Evolutionary conservation across 2,329 filamentous ascomycete species (phyloP).

Genomic region (Colletotrichum theobromicola): DNA sequence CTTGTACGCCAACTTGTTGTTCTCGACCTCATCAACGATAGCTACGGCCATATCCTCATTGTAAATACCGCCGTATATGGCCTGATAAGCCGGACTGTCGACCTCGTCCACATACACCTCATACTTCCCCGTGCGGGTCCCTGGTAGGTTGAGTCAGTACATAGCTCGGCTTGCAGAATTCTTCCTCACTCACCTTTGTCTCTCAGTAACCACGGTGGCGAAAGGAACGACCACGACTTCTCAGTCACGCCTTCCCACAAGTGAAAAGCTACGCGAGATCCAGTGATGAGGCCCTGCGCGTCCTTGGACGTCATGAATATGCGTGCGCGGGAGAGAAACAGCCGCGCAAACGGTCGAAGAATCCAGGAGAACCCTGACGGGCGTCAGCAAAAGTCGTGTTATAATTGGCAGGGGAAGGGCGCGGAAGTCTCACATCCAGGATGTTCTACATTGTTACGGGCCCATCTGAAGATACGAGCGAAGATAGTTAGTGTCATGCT

Average conservation of each 20-base stretch:
- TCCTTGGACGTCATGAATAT: neutral
- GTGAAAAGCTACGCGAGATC: neutral
- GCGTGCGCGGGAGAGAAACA: neutral
- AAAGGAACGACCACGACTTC: neutral
- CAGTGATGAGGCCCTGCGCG: neutral
- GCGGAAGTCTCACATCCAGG: neutral
- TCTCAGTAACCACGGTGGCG: neutral
- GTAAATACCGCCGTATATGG: neutral
- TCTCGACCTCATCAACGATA: neutral
- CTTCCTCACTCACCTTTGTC: neutral
- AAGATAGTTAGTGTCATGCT: neutral
- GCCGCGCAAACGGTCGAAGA: neutral
- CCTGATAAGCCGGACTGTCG: neutral
- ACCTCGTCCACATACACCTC: neutral
- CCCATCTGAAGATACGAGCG: neutral
- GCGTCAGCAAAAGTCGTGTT: neutral
- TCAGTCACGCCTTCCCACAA: neutral
- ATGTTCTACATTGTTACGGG: neutral
- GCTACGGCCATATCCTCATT: neutral
- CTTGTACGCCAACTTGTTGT: neutral
- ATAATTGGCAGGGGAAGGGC: too few species aligned
- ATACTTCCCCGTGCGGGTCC: neutral
- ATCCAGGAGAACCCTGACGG: neutral
- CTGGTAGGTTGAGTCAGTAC: neutral
- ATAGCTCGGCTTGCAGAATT: accelerated